Percentiles rank a stretch among this genome's conserved stretches.
Conservation (phyloP, 805 yeast genomes). For the Cyberlindnera suaveolens region DNA sequence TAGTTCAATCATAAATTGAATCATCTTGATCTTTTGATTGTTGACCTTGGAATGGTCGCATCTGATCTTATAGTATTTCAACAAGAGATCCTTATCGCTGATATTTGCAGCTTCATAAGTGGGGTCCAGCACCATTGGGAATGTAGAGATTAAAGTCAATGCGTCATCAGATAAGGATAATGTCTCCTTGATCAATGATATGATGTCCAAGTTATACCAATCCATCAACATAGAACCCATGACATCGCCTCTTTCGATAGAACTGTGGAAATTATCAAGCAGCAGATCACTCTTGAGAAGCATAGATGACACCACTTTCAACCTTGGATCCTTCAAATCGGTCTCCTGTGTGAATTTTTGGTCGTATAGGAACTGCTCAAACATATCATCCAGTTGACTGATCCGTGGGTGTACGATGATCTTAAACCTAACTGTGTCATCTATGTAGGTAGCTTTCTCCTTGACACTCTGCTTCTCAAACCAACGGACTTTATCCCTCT, state of each 20-base stretch:
- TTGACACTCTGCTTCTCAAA: slow-evolving; percentile 1
- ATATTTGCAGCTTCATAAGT: not conserved
- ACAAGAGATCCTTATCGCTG: slow-evolving; percentile 1
- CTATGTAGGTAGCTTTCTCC: slow-evolving; percentile 1
- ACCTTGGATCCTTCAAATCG: not conserved
- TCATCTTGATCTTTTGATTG: slow-evolving; percentile 6
- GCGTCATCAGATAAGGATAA: not conserved
- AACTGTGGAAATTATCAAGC: slow-evolving; percentile 7
- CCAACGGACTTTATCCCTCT: not conserved
- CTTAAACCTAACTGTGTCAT: slow-evolving; percentile 4
- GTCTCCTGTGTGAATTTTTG: slow-evolving; percentile 1
- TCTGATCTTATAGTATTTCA: slow-evolving; percentile 4
- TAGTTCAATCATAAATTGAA: slow-evolving; percentile 9
- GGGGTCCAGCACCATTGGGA: slow-evolving; percentile 7
- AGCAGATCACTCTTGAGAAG: slow-evolving; percentile 11
- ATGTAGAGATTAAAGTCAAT: not conserved
- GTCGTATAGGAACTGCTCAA: slow-evolving; percentile 7
- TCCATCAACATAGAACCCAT: slow-evolving; percentile 7
- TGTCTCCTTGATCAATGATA: not conserved
- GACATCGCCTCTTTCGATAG: not conserved
- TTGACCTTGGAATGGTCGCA: not conserved
- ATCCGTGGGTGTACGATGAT: slow-evolving; percentile 1
- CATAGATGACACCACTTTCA: slow-evolving; percentile 4
- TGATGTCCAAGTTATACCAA: slow-evolving; percentile 10
- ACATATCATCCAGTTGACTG: slow-evolving; percentile 5